Percentiles rank a stretch among this genome's conserved stretches.
phyloP scores from a whole-genome alignment of 2,329 filamentous ascomycete genomes.

The Penicillium griseofulvum region DNA sequence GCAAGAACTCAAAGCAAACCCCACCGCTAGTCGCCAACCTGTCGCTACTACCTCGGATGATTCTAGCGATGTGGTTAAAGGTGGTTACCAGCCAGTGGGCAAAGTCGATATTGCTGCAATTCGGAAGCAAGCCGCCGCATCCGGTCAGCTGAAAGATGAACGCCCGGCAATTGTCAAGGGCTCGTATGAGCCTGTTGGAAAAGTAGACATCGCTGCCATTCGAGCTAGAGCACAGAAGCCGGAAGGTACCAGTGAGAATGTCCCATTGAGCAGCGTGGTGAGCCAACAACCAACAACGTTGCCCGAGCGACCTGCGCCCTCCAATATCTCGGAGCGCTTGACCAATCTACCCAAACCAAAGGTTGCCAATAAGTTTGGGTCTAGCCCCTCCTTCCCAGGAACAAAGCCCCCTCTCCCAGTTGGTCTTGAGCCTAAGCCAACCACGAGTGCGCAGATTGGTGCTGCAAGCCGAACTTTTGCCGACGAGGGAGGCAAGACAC shows the following conservation, averaged over 20 bases:
- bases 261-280: constrained; percentile 43
- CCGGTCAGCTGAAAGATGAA: constrained; percentile 61
- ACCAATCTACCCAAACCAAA: constrained; percentile 92
- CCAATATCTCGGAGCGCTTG: constrained; percentile 71
- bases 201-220: constrained; percentile 95
- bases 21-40: constrained; percentile 53
- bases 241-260: constrained; percentile 35
- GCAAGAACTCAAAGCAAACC: constrained; percentile 71
- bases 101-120: constrained; percentile 97
- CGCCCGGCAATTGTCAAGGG: constrained; percentile 84
- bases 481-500: constrained; percentile 91
- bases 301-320: constrained; percentile 73
- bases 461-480: constrained; percentile 89
- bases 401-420: constrained; percentile 85
- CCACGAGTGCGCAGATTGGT: constrained; percentile 61
- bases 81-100: constrained; percentile 87
- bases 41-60: constrained; percentile 49
- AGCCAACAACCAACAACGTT: constrained; percentile 59
- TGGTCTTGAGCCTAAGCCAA: constrained; percentile 61
- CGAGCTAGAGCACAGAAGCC: constrained; percentile 75
- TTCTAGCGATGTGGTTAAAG: constrained; percentile 67
- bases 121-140: constrained; percentile 67
- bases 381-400: constrained; percentile 71
- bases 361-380: constrained; percentile 82
- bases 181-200: constrained; percentile 89